Conservation (phyloP, 1,139 yeast genomes). For the Hyphopichia burtonii region DNA sequence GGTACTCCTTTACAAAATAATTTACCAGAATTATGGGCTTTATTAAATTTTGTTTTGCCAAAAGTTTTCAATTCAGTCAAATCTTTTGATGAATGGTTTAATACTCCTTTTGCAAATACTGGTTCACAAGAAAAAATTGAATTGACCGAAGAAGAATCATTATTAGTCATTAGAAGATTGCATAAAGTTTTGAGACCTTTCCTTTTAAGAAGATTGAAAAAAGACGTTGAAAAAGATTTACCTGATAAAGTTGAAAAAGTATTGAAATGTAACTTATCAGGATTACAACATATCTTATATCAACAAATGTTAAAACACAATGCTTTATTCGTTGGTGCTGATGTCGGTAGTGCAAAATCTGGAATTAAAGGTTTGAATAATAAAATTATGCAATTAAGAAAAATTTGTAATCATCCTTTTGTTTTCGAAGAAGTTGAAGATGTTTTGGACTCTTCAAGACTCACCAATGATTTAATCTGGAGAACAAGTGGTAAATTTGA, state of each 20-base stretch:
- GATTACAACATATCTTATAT: constrained; percentile 76
- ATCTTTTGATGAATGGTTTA: constrained; percentile 87
- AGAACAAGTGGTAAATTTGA: constrained; percentile 79
- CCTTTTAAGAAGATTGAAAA: constrained; percentile 88
- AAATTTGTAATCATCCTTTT: constrained; percentile 96
- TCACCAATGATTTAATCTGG: constrained; percentile 74
- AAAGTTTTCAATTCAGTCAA: constrained; percentile 81
- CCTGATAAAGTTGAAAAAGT: constrained; percentile 96
- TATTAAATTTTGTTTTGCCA: constrained; percentile 74
- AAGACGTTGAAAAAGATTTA: constrained; percentile 94
- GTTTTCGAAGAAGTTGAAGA: constrained; percentile 95
- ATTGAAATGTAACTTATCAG: constrained; percentile 90
- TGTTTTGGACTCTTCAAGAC: constrained; percentile 71
- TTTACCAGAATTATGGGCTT: constrained; percentile 83
- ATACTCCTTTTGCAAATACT: constrained; percentile 80
- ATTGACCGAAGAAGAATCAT: constrained; percentile 87
- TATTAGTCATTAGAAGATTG: constrained; percentile 89
- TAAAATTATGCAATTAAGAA: constrained; percentile 92
- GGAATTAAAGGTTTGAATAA: constrained; percentile 85
- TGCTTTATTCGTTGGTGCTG: constrained; percentile 57
- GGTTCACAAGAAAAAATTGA: constrained; percentile 81
- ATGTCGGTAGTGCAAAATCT: constrained; percentile 42
- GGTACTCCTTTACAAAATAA: constrained; percentile 89
- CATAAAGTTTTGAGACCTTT: constrained; percentile 96
- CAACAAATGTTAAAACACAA: constrained; percentile 75